A percentile compares a stretch with the other conserved stretches of the same genome.
Conservation (phyloP, 2,329 filamentous ascomycete genomes). For the Madurella fahalii region DNA sequence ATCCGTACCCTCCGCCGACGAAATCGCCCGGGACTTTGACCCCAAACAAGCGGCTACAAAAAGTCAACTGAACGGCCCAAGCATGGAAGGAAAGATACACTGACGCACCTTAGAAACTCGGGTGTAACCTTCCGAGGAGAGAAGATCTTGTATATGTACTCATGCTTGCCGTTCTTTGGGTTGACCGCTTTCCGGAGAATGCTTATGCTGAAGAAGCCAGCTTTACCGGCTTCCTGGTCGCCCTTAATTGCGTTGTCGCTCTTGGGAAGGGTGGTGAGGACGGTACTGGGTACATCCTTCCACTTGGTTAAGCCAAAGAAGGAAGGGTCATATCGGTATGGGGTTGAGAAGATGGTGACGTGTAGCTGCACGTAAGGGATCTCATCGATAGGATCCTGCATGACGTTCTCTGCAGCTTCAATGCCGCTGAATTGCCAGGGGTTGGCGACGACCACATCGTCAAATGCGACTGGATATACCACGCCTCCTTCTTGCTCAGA, state of each 20-base stretch:
- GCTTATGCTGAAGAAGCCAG: slow-evolving; percentile 83
- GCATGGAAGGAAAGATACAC: neutral
- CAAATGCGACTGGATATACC: slow-evolving; percentile 55
- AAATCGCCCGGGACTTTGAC: slow-evolving; percentile 43
- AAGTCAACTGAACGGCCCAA: neutral
- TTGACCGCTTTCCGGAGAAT: slow-evolving; percentile 63
- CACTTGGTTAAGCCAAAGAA: slow-evolving; percentile 66
- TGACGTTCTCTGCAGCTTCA: slow-evolving; percentile 56
- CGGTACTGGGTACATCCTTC: slow-evolving; percentile 61
- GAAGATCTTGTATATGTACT: slow-evolving; percentile 64
- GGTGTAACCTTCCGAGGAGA: slow-evolving; percentile 51
- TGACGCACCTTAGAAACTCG: slow-evolving; percentile 44
- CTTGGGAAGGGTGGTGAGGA: slow-evolving; percentile 76
- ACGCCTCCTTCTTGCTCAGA: slow-evolving; percentile 29
- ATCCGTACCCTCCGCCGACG: slow-evolving; percentile 31
- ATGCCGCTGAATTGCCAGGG: slow-evolving; percentile 81
- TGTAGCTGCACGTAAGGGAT: slow-evolving; percentile 86
- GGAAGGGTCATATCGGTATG: slow-evolving; percentile 62
- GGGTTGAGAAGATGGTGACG: slow-evolving; percentile 83
- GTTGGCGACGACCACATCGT: slow-evolving; percentile 76
- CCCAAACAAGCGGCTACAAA: slow-evolving; percentile 41
- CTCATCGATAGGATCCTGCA: slow-evolving; percentile 65
- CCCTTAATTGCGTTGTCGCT: slow-evolving; percentile 50
- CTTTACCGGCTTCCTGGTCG: slow-evolving; percentile 60
- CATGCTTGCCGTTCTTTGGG: slow-evolving; percentile 48